Conservation (phyloP, 2,329 filamentous ascomycete species). For the Stachybotrys chartarum region DNA sequence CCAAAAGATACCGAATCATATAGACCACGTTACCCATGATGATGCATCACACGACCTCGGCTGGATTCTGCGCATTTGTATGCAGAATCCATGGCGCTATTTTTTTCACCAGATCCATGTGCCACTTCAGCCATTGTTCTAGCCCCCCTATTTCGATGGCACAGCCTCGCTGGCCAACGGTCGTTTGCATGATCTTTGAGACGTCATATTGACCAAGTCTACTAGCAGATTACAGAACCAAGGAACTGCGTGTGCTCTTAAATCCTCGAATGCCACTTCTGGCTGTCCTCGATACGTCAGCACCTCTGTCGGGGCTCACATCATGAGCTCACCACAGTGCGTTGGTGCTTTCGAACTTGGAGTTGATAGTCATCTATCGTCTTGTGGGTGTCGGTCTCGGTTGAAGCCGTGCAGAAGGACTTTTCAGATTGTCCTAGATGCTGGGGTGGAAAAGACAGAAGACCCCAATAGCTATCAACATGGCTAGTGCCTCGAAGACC, state of each 20-base stretch:
- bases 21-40: background rate
- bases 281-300: too few species aligned
- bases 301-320: too few species aligned
- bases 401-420: background rate
- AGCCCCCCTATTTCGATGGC: too few species aligned
- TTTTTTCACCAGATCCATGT: background rate
- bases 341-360: background rate
- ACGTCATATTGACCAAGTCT: too few species aligned
- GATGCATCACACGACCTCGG: background rate
- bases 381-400: background rate
- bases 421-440: conserved; percentile 17
- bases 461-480: conserved; percentile 36
- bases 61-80: background rate
- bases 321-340: too few species aligned
- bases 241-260: too few species aligned
- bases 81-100: background rate
- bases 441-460: conserved; percentile 43
- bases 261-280: too few species aligned
- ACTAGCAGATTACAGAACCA: too few species aligned
- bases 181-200: too few species aligned
- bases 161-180: too few species aligned
- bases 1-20: background rate
- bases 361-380: background rate
- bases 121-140: too few species aligned
- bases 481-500: conserved; percentile 41